These are phyloP conservation scores for Pochonia chlamydosporia DNA, from an alignment of 2,329 filamentous ascomycete genomes.

Conservation along the genomic window DNA sequence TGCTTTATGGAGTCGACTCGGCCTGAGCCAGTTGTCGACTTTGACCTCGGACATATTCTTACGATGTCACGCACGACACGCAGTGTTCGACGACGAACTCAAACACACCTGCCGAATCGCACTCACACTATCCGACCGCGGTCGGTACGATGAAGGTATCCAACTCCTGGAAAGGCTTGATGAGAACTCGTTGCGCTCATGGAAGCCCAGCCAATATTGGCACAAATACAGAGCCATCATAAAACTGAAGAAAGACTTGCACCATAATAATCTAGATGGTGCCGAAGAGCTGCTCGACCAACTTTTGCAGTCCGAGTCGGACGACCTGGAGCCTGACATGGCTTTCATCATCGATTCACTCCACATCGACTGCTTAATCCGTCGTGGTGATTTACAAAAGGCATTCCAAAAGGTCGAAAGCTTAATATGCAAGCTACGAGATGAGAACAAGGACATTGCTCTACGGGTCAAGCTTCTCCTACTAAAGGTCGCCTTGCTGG, in stretches of 20 bases:
- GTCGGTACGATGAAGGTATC: conserved; percentile 65
- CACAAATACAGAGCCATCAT: conserved; percentile 61
- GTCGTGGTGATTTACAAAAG: conserved; percentile 39
- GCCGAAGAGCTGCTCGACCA: conserved; percentile 46
- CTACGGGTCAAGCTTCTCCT: conserved; percentile 67
- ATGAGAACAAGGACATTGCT: conserved; percentile 49
- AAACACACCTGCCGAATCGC: conserved; percentile 68
- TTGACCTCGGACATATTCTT: conserved; percentile 69
- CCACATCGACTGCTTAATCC: conserved; percentile 45
- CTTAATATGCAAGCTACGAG: conserved; percentile 34
- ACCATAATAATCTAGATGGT: conserved; percentile 46
- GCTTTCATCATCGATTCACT: conserved; percentile 45
- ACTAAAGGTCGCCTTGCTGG: conserved; percentile 65
- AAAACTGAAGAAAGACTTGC: conserved; percentile 57
- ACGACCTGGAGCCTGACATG: conserved; percentile 48
- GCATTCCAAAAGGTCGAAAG: conserved; percentile 44
- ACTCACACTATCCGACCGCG: conserved; percentile 52
- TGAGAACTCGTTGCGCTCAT: conserved; percentile 57
- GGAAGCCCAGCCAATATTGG: conserved; percentile 74
- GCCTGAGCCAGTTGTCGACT: conserved; percentile 49
- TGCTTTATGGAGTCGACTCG: conserved; percentile 71
- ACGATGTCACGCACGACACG: conserved; percentile 57
- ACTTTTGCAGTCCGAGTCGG: conserved; percentile 44
- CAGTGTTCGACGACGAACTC: conserved; percentile 68
- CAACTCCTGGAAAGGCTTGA: conserved; percentile 39